Base-by-base conservation (phyloP, 495 filamentous ascomycete species). In the Evernia prunastri region DNA sequence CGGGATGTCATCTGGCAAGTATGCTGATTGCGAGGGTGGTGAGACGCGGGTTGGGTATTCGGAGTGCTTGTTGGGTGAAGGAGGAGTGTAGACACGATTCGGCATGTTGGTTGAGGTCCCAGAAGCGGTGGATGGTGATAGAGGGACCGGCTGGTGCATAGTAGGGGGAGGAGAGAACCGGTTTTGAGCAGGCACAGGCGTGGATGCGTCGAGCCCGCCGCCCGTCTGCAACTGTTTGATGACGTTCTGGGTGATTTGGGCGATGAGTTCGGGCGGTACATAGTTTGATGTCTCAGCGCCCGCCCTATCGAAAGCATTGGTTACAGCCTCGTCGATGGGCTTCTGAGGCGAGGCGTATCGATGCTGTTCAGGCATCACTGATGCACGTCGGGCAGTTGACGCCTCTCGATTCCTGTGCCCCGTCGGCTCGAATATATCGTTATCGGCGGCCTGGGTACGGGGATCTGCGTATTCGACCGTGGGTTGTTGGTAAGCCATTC, bases 201-300 rank as follows among this genome's bases (percentile, higher is more conserved):
- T 68, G 23, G 60, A 37, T 60, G 47, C 75, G 31, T 78, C 74
- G 47, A 82, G 61, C 7, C 79, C 79, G 12, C 70, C 73, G 13
- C 70, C 73, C 29, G 75, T 74, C 65, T 80, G 78, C 11, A 84
- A 73, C 56, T 83, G 79, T 64, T 84, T 80, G 56, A 84, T 79
- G 3, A 84, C 81, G 18, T 71, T 82, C 37, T 80, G 77, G 1
- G 81, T 84, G 35, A 73, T 73, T 63, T 82, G 79, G 31, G 77
- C 74, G 43, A 84, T 68, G 5, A 83, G 67, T 11, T 84, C 81
- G 1, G 80, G 81, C 3, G 80, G 76, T 18, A 82, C 63, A 47
- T 80, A 77, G 25, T 68, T 68, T 1, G 74, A 63, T 23, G 71
- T 70, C 42, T 75, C 73, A 8, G 72, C 51, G 37, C 61, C 61